These are phyloP conservation scores for Panicum virgatum DNA, from an alignment of 202 grass and related monocot species.

Conservation along the genomic window DNA sequence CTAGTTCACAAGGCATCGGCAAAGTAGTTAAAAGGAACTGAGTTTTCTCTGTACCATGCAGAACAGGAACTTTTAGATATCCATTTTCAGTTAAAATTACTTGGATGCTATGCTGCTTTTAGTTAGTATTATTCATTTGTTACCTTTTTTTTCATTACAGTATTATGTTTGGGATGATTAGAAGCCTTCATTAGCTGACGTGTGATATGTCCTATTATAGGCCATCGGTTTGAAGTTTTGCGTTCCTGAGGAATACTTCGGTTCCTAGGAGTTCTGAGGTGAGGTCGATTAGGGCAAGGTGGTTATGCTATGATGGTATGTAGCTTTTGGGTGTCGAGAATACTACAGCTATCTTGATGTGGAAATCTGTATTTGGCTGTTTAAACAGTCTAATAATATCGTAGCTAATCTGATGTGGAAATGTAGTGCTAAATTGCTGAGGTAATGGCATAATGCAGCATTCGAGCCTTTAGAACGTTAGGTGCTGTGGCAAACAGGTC, in stretches of 20 bases:
- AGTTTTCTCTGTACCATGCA: not conserved
- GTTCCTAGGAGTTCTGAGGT: not conserved
- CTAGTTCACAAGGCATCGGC: not conserved
- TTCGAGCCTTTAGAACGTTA: too few relatives aligned
- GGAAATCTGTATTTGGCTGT: not conserved
- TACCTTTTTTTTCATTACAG: not conserved
- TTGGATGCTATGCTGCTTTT: not conserved
- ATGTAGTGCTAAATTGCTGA: too few relatives aligned
- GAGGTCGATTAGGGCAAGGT: not conserved
- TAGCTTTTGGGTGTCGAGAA: not conserved
- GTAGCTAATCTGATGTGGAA: too few relatives aligned
- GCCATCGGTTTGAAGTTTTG: conserved; percentile 74
- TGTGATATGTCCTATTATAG: conserved; percentile 48
- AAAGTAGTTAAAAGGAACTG: not conserved
- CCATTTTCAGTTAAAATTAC: conserved; percentile 1
- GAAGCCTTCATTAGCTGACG: not conserved
- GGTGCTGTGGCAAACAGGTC: too few relatives aligned
- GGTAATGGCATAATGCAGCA: too few relatives aligned
- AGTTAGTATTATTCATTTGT: conserved; percentile 2
- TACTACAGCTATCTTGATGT: not conserved
- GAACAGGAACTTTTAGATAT: not conserved
- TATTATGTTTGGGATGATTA: not conserved
- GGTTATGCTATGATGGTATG: not conserved
- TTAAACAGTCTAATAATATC: not conserved
- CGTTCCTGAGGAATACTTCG: conserved; percentile 80